Evolutionary conservation across 2,329 filamentous ascomycete species (phyloP), one percentile per base, ranked within the genome.

Genomic region (Aspergillus sp.): DNA sequence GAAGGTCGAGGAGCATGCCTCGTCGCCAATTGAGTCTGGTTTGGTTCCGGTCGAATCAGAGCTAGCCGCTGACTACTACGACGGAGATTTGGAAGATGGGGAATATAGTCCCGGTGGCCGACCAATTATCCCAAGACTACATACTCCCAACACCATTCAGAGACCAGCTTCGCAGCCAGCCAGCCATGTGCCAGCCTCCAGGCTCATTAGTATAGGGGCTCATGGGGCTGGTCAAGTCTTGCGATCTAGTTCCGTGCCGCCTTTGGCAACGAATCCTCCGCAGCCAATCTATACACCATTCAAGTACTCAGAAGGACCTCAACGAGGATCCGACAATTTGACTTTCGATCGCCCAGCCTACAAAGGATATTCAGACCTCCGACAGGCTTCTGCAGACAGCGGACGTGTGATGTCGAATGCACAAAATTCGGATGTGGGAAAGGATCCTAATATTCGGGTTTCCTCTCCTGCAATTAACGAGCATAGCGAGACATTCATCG

Each of bases 61-160:
- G 41, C 52, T 45, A 44, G 5, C 38, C 44, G 27, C 38, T 45
- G n/a, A 51, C n/a, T 10, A 45, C 19, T 49, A 49, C 33, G 34
- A 34, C 6, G 55, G 55, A 30, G 57, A 58, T 29, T 38, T 36
- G 9, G 61, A 63, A 48, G 64, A 63, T 48, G 58, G 63, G 36
- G 62, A 68, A 35, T 79, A 78, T 49, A 79, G 75, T 50, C 74
- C 76, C 19, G 77, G 76, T 26, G 77, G 77, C 5, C 65, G 77
- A 30, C 76, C 77, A 7, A 67, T 74, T 7, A 50, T 74, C 12
- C 53, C 57, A 49, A 58, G 57, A 29, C 52, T 58, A 29, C 46
- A 56, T 35, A 55, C 55, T 5, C 55, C 55, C 32, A 44, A 44
- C 7, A 47, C 49, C 7, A 45, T 61, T 30, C 55, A 60, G 29